These are phyloP conservation scores for Thoreauomyces humboldtii DNA, from an alignment of 192 early-diverging fungal genomes.

Conservation along the genomic window DNA sequence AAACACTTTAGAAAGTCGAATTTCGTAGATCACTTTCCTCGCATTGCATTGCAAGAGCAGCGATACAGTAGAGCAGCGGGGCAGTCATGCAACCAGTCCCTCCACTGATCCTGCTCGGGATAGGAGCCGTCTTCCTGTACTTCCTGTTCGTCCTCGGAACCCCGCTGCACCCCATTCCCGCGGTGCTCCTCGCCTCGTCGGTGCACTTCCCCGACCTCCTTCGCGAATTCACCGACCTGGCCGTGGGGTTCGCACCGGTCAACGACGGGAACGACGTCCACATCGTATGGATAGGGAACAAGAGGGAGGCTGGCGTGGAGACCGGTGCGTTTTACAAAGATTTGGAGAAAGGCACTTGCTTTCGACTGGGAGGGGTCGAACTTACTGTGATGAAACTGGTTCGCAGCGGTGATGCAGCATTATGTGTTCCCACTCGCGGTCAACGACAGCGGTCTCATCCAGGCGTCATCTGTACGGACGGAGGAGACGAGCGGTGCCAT, in stretches of 20 bases:
- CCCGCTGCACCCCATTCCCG: constrained; percentile 8
- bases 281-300: constrained; percentile 5
- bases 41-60: too few relatives aligned
- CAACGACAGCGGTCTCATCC: too few relatives aligned
- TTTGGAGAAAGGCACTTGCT: not conserved
- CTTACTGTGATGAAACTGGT: too few relatives aligned
- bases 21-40: too few relatives aligned
- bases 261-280: not conserved
- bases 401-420: constrained; percentile 3
- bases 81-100: constrained; percentile 9
- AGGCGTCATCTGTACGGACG: too few relatives aligned
- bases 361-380: not conserved
- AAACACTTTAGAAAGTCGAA: too few relatives aligned
- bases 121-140: constrained; percentile 1
- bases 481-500: too few relatives aligned
- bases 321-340: not conserved
- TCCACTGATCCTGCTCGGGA: constrained; percentile 3
- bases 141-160: constrained; percentile 2
- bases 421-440: not conserved
- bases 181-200: not conserved
- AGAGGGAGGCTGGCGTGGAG: not conserved
- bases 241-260: constrained; percentile 14
- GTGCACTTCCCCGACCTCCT: constrained; percentile 4
- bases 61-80: too few relatives aligned
- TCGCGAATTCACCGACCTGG: not conserved